These are phyloP conservation scores for Barnettozyma sucrosica DNA, from an alignment of 805 yeast genomes.

Conservation along the genomic window DNA sequence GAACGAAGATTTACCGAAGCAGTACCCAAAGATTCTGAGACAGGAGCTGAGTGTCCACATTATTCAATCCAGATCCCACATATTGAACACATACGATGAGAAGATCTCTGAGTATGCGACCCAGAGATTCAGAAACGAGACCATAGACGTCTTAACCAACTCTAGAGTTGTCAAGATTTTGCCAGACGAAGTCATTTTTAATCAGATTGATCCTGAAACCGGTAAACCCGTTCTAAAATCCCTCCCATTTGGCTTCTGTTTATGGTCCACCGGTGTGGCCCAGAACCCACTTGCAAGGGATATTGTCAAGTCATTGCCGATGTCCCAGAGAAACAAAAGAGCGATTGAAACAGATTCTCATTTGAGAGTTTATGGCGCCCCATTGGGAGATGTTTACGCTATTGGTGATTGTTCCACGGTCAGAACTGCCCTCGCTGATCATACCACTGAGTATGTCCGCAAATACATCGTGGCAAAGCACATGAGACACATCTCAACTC, in stretches of 20 bases:
- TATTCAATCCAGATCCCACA: constrained; percentile 62
- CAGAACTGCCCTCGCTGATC: constrained; percentile 52
- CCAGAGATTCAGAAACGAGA: constrained; percentile 55
- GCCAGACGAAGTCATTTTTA: constrained; percentile 53
- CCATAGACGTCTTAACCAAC: constrained; percentile 56
- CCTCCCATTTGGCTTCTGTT: constrained; percentile 60
- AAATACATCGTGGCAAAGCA: constrained; percentile 40
- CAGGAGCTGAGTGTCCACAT: constrained; percentile 63
- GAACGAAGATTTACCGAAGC: constrained; percentile 54
- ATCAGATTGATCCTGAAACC: constrained; percentile 39
- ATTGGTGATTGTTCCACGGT: constrained; percentile 70
- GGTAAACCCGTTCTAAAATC: constrained; percentile 38
- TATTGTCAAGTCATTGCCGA: constrained; percentile 42
- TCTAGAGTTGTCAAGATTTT: constrained; percentile 56
- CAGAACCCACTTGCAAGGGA: constrained; percentile 56
- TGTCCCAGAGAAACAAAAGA: constrained; percentile 51
- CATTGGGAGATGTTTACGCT: constrained; percentile 61
- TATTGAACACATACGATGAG: constrained; percentile 63
- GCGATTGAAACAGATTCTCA: constrained; percentile 79
- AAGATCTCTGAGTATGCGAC: constrained; percentile 60
- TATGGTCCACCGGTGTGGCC: constrained; percentile 76
- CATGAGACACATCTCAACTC: constrained; percentile 28
- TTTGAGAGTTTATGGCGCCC: constrained; percentile 62
- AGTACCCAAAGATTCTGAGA: constrained; percentile 54
- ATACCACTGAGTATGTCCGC: constrained; percentile 46